These are phyloP conservation scores for Sclerotinia spermophila DNA, from an alignment of 2,329 filamentous ascomycete genomes.

Conservation along the genomic window DNA sequence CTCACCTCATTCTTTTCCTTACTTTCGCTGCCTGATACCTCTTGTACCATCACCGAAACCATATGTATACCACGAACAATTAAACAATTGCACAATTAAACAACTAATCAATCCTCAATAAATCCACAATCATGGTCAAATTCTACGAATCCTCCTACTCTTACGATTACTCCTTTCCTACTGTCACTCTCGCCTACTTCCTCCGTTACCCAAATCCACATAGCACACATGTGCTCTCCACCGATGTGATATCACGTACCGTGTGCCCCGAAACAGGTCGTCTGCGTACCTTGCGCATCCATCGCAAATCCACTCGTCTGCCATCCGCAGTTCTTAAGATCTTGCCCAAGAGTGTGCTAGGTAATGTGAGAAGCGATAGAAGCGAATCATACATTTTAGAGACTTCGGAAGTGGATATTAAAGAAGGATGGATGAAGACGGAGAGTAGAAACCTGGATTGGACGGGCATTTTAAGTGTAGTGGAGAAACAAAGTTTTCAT, in stretches of 20 bases:
- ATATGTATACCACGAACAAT: background rate
- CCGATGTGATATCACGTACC: conserved; percentile 73
- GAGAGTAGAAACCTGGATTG: conserved; percentile 80
- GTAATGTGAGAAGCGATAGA: conserved; percentile 54
- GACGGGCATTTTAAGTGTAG: conserved; percentile 72
- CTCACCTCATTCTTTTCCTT: background rate
- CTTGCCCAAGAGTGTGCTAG: conserved; percentile 59
- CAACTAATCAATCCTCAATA: conserved; percentile 9
- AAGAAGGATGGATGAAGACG: conserved; percentile 77
- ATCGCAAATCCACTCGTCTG: conserved; percentile 77
- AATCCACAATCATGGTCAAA: conserved; percentile 36
- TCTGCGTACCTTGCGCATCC: conserved; percentile 73
- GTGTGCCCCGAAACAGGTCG: conserved; percentile 72
- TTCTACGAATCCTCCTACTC: conserved; percentile 56
- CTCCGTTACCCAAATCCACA: conserved; percentile 86
- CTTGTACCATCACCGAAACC: conserved; percentile 9
- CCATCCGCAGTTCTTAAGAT: conserved; percentile 72
- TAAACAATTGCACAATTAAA: background rate
- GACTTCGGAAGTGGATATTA: conserved; percentile 73
- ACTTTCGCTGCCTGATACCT: background rate
- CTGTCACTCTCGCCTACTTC: conserved; percentile 85
- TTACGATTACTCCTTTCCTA: conserved; percentile 78
- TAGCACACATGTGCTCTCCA: conserved; percentile 75
- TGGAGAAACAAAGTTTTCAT: conserved; percentile 70
- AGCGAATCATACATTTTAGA: conserved; percentile 75